These are phyloP conservation scores for Ceratocystiopsis minuta DNA, from an alignment of 2,329 filamentous ascomycete species.

Conservation along the genomic window DNA sequence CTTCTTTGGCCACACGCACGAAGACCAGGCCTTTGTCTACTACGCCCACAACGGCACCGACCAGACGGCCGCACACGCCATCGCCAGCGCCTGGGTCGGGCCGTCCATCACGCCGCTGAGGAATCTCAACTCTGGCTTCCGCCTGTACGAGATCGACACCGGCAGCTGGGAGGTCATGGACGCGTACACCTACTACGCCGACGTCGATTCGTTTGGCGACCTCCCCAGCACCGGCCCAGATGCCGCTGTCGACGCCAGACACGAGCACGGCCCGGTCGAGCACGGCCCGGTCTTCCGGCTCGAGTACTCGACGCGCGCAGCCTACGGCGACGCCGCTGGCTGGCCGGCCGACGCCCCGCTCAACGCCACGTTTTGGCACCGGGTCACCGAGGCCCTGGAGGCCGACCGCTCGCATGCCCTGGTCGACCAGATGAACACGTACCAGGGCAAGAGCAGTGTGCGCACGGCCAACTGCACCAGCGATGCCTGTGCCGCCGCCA, in stretches of 20 bases:
- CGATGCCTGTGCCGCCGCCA: conserved; percentile 28
- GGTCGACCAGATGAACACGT: conserved; percentile 24
- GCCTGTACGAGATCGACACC: conserved; percentile 39
- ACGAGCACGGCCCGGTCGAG: background rate
- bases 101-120: conserved; percentile 28
- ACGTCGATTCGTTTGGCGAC: conserved; percentile 27
- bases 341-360: conserved; percentile 27
- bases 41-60: conserved; percentile 32
- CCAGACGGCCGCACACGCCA: conserved; percentile 25
- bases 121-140: conserved; percentile 35
- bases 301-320: conserved; percentile 37
- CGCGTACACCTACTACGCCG: conserved; percentile 33
- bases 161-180: conserved; percentile 37
- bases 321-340: conserved; percentile 28
- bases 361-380: conserved; percentile 27
- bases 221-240: conserved; percentile 9
- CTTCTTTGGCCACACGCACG: conserved; percentile 40
- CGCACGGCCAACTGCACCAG: conserved; percentile 17
- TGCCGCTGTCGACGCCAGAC: too few species aligned
- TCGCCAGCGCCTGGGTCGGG: conserved; percentile 36
- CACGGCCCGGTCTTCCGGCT: conserved; percentile 29
- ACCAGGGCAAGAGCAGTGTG: conserved; percentile 19
- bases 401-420: conserved; percentile 18
- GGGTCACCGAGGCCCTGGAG: conserved; percentile 21
- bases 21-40: conserved; percentile 26